These are phyloP conservation scores for Perkinsus marinus DNA, from an alignment of 169 alveolate species.

Conservation along the genomic window DNA sequence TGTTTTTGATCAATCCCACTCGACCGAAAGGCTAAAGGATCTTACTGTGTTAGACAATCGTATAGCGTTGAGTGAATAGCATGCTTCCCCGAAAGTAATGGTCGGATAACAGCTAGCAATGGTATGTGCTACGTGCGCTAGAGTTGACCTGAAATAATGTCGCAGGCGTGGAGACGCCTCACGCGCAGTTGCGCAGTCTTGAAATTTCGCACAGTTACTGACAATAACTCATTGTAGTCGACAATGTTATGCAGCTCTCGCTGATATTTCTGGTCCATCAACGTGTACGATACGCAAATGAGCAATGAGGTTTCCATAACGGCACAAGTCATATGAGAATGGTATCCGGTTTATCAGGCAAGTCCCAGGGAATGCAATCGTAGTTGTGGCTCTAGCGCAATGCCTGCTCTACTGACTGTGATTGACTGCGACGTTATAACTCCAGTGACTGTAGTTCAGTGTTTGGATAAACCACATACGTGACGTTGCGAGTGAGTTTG, in stretches of 20 bases:
- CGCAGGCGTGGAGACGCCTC: background rate
- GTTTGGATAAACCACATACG: too few species aligned
- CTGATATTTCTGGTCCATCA: too few species aligned
- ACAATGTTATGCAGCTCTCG: too few species aligned
- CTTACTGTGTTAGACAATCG: background rate
- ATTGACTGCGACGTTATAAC: too few species aligned
- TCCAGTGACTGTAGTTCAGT: too few species aligned
- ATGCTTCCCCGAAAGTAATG: background rate
- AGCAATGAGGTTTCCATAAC: background rate
- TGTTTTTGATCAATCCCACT: background rate
- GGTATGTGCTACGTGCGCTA: background rate
- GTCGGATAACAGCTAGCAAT: background rate
- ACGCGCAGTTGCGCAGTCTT: background rate
- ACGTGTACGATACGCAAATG: too few species aligned
- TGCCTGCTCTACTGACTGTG: too few species aligned
- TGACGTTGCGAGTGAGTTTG: too few species aligned
- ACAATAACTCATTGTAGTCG: too few species aligned
- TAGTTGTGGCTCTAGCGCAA: too few species aligned
- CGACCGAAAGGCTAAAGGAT: background rate
- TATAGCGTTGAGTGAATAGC: background rate
- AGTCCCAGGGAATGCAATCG: background rate
- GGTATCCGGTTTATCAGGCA: background rate
- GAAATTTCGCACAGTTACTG: too few species aligned
- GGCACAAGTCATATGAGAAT: background rate
- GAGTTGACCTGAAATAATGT: background rate